Base-by-base conservation (phyloP, 2,329 filamentous ascomycete species). In the Hymenoscyphus infarciens region DNA sequence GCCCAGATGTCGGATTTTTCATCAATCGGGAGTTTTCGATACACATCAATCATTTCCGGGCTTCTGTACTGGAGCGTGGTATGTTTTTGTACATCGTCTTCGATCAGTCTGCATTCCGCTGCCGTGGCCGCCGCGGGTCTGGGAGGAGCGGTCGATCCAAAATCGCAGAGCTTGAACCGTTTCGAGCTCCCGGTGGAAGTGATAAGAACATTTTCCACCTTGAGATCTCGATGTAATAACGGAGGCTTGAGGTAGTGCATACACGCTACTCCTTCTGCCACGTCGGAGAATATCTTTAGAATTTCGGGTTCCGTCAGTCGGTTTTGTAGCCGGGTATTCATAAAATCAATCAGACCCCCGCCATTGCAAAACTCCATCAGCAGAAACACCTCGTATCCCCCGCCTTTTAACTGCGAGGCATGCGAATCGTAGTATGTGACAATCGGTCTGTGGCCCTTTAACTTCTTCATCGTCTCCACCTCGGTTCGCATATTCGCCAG, bases 401-500 rank as follows among this genome's bases (percentile, higher is more conserved):
- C 93, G 59, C 90, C 92, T 71, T 91, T 89, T 71, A 98, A 81
- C 77, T 98, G 93, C 16, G 92, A 97, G 42, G 95, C 95, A 77
- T 99, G 95, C 68, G 94, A 98, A 80, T 99, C 95, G 75, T 98
- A 93, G 78, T 99, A 99, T 63, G 90, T 97, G 72, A 99, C 95
- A 74, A 99, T 98, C 71, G 95, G 89, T 66, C 88, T 87, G 82
- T 98, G 95, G 62, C 95, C 95, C 81, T 97, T 97, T 71, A 99
- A 83, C 78, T 95, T 93, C 87, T 99, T 99, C 95, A 99, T 99
- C 15, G 95, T 99, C 80, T 99, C 95, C 70, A 99, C 95, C 82
- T 99, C 95, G 69, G 88, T 98, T 76, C 95, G 88, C 95, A 99
- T 98, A 77, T 91, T 93, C 66, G 91, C 90, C 78, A 99, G 82